phyloP scores from a whole-genome alignment of 306 rosid genomes.

The Ormosia emarginata region DNA sequence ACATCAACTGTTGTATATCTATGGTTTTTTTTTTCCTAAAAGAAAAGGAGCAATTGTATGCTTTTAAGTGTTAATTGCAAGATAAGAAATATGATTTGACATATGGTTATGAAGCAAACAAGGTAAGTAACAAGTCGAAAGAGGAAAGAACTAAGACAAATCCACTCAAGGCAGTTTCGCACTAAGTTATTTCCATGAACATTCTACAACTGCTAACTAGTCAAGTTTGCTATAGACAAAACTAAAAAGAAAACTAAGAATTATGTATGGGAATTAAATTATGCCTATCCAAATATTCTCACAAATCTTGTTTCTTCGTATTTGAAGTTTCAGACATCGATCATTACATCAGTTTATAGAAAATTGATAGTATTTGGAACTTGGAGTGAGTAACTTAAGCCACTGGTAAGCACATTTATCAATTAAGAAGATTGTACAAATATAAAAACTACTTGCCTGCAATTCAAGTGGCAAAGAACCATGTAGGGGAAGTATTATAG shows the following conservation, averaged over 20 bases:
- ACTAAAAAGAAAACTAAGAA: not conserved
- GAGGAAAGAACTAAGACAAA: constrained; percentile 6
- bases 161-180: not conserved
- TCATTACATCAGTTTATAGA: no score
- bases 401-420: no score
- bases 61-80: constrained; percentile 4
- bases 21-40: no score
- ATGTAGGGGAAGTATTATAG: no score
- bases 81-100: not conserved
- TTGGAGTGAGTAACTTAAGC: no score
- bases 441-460: no score
- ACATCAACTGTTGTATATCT: not conserved
- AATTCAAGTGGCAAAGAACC: no score
- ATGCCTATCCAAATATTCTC: constrained; percentile 1
- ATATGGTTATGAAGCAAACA: not conserved
- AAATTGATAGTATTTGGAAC: no score
- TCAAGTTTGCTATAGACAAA: not conserved
- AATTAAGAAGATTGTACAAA: no score
- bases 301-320: not conserved
- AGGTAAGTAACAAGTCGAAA: no score
- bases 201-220: not conserved
- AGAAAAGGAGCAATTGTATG: constrained; percentile 3
- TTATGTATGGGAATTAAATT: not conserved
- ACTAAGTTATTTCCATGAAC: not conserved
- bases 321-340: not conserved